A percentile compares a stretch with the other conserved stretches of the same genome.
Evolutionary conservation across 371 early-diverging fungal genomes (phyloP).

Genomic region (Mucor saturninus): DNA sequence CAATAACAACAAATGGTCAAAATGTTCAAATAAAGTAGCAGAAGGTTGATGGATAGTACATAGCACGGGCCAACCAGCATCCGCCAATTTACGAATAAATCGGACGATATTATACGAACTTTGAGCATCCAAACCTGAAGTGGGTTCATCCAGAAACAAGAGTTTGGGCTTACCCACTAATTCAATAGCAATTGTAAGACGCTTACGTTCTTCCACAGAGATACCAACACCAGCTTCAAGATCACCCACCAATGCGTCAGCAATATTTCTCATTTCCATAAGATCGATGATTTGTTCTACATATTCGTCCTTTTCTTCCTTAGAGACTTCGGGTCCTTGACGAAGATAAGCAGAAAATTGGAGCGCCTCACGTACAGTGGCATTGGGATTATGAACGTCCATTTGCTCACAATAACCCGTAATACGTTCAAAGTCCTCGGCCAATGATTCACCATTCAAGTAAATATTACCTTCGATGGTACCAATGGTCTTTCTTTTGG

Average conservation of each 20-base stretch:
- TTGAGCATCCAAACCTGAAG: conserved; percentile 76
- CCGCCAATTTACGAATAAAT: conserved; percentile 73
- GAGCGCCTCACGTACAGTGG: conserved; percentile 70
- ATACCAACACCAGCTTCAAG: conserved; percentile 63
- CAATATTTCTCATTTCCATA: conserved; percentile 65
- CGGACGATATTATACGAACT: conserved; percentile 74
- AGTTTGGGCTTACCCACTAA: conserved; percentile 77
- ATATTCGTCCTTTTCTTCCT: conserved; percentile 64
- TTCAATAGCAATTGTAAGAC: conserved; percentile 71
- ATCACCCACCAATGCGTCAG: conserved; percentile 63
- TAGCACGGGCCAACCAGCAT: conserved; percentile 66
- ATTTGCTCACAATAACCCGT: conserved; percentile 87
- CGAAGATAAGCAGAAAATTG: conserved; percentile 75
- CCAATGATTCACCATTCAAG: conserved; percentile 59
- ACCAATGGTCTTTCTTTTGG: conserved; percentile 80
- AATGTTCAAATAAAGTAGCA: conserved; percentile 77
- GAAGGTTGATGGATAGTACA: conserved; percentile 91
- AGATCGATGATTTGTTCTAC: conserved; percentile 72
- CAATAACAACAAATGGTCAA: conserved; percentile 76
- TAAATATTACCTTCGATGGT: conserved; percentile 71
- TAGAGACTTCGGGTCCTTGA: conserved; percentile 61
- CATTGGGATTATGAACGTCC: conserved; percentile 74
- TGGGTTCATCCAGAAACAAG: conserved; percentile 87
- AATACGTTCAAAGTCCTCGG: conserved; percentile 68
- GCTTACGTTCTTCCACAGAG: conserved; percentile 68